These are phyloP conservation scores for Cyclospora cayetanensis DNA, from an alignment of 169 alveolate species.

Conservation along the genomic window DNA sequence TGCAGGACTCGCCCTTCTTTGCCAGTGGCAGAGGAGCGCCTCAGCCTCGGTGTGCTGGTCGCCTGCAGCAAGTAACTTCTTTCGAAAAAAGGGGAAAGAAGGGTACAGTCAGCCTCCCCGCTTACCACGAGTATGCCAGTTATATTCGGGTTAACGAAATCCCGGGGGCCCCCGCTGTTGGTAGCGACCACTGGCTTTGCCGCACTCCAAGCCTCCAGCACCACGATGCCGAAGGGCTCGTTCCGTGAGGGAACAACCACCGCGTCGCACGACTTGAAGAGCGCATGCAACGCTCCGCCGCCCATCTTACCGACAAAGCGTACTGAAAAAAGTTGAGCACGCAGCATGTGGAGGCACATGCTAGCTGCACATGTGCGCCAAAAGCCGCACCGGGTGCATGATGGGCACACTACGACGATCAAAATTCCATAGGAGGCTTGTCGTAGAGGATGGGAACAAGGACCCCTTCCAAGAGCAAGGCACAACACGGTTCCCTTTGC, in stretches of 20 bases:
- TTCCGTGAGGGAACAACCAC: conserved; percentile 84
- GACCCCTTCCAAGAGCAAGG: no score
- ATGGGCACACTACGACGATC: background rate
- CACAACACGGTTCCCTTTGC: no score
- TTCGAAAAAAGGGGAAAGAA: background rate
- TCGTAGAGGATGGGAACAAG: no score
- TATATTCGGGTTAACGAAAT: conserved; percentile 78
- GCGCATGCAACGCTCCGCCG: conserved; percentile 74
- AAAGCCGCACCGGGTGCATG: no score
- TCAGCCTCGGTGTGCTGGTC: no score
- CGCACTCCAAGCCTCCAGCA: conserved; percentile 84
- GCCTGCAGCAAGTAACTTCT: no score
- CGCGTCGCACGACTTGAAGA: conserved; percentile 85
- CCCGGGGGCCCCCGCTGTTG: conserved; percentile 85
- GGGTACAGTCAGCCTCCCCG: background rate
- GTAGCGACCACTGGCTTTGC: conserved; percentile 85
- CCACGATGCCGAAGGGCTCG: conserved; percentile 86
- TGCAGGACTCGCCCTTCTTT: no score
- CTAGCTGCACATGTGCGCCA: no score
- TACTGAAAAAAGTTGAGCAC: conserved; percentile 14
- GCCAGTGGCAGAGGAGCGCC: no score
- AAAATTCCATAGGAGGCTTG: background rate
- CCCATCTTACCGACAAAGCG: conserved; percentile 57
- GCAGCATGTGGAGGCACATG: no score
- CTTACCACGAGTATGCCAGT: conserved; percentile 78